phyloP scores from a whole-genome alignment of 257 asterid genomes.

The Rhazya stricta region DNA sequence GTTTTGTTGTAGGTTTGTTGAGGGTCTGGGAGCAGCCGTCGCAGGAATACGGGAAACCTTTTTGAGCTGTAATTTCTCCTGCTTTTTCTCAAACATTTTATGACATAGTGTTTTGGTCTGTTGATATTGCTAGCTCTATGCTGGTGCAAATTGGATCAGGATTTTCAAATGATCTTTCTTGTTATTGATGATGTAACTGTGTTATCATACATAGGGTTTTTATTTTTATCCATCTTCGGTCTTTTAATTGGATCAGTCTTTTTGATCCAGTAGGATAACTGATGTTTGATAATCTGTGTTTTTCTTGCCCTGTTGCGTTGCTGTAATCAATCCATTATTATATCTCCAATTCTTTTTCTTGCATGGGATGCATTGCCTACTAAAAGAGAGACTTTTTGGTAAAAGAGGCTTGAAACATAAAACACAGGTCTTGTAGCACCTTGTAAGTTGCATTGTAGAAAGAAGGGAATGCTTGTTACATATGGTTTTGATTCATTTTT shows the following conservation, averaged over 20 bases:
- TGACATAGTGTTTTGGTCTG: not conserved
- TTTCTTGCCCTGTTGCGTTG: not conserved
- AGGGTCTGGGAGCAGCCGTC: constrained; percentile 70
- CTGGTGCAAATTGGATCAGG: not conserved
- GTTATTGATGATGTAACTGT: constrained; percentile 7
- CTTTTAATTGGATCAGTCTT: not conserved
- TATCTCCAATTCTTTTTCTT: not conserved
- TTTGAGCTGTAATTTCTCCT: constrained; percentile 30
- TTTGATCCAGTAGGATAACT: not conserved
- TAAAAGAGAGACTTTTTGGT: not conserved
- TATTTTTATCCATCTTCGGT: not conserved
- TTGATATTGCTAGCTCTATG: not conserved
- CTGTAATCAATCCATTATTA: not conserved
- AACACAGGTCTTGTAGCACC: not conserved
- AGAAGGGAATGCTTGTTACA: not conserved
- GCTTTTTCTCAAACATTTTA: not conserved
- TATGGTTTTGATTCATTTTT: not conserved
- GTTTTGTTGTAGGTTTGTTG: constrained; percentile 45
- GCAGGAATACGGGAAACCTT: constrained; percentile 59
- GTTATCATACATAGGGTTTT: not conserved
- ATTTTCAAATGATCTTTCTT: constrained; percentile 12
- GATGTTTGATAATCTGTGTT: not conserved
- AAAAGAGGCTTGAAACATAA: not conserved
- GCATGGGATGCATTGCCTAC: not conserved
- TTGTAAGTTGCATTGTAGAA: not conserved